Evolutionary conservation across 2,329 filamentous ascomycete species (phyloP).

Genomic region (Parascedosporium putredinis): DNA sequence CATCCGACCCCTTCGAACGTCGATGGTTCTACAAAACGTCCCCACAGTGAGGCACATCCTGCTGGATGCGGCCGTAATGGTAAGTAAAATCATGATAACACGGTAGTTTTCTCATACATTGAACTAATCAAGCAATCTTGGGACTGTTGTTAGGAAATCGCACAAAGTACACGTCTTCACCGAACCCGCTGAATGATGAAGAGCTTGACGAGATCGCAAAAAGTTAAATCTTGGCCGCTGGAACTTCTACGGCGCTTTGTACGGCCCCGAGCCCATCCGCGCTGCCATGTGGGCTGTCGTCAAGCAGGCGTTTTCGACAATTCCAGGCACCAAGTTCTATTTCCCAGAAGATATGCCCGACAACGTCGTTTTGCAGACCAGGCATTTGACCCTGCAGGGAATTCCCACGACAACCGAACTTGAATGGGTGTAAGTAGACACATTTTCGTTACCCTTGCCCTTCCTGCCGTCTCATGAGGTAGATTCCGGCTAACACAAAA

Average conservation of each 20-base stretch:
- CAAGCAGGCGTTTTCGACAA: slow-evolving; percentile 22
- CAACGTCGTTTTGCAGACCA: slow-evolving; percentile 21
- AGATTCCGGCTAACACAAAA: too few relatives aligned
- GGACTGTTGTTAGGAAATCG: too few relatives aligned
- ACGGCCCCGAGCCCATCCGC: slow-evolving; percentile 17
- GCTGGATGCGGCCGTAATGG: slow-evolving; percentile 29
- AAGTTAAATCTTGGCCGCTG: slow-evolving; percentile 30
- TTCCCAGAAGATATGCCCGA: slow-evolving; percentile 23
- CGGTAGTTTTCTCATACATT: not conserved
- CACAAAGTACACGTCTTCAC: slow-evolving; percentile 15
- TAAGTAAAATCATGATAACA: not conserved
- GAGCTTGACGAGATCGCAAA: slow-evolving; percentile 28
- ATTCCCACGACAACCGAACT: slow-evolving; percentile 29
- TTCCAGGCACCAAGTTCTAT: slow-evolving; percentile 23
- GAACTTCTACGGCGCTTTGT: slow-evolving; percentile 34
- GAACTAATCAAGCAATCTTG: too few relatives aligned
- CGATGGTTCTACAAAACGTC: slow-evolving; percentile 31
- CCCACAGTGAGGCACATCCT: slow-evolving; percentile 32
- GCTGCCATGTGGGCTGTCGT: slow-evolving; percentile 19
- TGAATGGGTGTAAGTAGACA: slow-evolving; percentile 17
- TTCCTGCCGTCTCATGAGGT: too few relatives aligned
- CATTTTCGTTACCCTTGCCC: slow-evolving; percentile 8
- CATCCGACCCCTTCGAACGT: slow-evolving; percentile 21
- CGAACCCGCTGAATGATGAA: slow-evolving; percentile 22
- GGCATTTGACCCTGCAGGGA: slow-evolving; percentile 21